A percentile compares a stretch with the other conserved stretches of the same genome.
phyloP scores from a whole-genome alignment of 176 grass and related monocot genomes.

The Poa annua region DNA sequence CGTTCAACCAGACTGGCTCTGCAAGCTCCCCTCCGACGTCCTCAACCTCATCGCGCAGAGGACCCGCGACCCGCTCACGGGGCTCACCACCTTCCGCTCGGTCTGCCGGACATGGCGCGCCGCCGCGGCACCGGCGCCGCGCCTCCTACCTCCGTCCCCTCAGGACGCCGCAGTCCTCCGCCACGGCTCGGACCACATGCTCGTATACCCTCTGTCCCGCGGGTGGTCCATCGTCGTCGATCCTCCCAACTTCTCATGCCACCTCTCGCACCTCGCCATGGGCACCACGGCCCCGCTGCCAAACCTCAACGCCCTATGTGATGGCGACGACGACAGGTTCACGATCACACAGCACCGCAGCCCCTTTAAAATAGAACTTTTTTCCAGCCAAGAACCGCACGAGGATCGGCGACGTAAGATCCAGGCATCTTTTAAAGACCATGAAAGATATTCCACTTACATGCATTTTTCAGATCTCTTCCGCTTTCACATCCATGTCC shows the following conservation, averaged over 20 bases:
- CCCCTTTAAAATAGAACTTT: background rate
- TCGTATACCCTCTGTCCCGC: slow-evolving; percentile 6
- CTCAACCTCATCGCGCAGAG: background rate
- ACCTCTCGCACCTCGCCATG: slow-evolving; percentile 34
- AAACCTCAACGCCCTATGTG: slow-evolving; percentile 16
- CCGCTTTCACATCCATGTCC: too few species aligned
- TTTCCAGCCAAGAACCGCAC: too few species aligned
- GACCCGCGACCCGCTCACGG: background rate
- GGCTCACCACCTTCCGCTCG: background rate
- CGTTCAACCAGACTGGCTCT: too few species aligned
- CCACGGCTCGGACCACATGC: background rate
- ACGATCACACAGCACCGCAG: background rate
- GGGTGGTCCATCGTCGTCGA: slow-evolving; percentile 29
- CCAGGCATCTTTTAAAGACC: too few species aligned
- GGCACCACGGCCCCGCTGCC: background rate
- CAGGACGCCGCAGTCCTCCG: background rate
- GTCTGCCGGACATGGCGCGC: slow-evolving; percentile 1
- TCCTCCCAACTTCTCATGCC: slow-evolving; percentile 6
- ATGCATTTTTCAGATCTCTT: too few species aligned
- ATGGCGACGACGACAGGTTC: background rate
- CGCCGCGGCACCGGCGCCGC: background rate
- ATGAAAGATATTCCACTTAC: too few species aligned
- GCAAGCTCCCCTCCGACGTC: background rate
- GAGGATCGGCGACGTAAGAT: too few species aligned
- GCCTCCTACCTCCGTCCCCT: background rate